Conservation (phyloP, 139 green algal genomes). For the Closterium sp. region DNA sequence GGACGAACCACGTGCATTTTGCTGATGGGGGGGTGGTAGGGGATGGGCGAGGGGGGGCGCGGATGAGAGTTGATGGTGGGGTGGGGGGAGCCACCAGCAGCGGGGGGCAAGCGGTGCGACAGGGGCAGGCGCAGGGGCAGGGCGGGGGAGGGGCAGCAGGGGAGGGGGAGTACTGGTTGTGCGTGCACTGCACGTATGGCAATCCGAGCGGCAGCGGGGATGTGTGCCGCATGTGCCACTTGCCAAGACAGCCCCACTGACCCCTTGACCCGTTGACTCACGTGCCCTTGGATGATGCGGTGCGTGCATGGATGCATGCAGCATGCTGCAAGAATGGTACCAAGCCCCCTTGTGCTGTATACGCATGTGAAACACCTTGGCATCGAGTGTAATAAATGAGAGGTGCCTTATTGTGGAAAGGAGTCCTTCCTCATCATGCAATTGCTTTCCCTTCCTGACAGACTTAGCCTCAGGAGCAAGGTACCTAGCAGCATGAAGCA, state of each 20-base stretch:
- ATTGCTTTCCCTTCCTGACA: too few relatives aligned
- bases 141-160: neutral
- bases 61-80: neutral
- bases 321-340: too few relatives aligned
- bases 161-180: constrained; percentile 11
- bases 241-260: neutral
- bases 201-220: neutral
- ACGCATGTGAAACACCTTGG: too few relatives aligned
- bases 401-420: too few relatives aligned
- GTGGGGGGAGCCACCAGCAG: neutral
- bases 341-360: too few relatives aligned
- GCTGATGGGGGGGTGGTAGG: neutral
- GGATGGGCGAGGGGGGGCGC: neutral
- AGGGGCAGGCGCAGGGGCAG: neutral
- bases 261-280: too few relatives aligned
- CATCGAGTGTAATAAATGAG: too few relatives aligned
- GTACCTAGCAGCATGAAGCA: too few relatives aligned
- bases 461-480: too few relatives aligned
- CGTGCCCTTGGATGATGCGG: neutral
- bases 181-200: constrained; percentile 4
- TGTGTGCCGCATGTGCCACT: neutral
- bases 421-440: too few relatives aligned
- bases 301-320: neutral
- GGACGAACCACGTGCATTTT: neutral
- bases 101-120: neutral